A percentile compares a stretch with the other conserved stretches of the same genome.
phyloP scores from a whole-genome alignment of 73 alveolate species.

The Tetrahymena elliotti region DNA sequence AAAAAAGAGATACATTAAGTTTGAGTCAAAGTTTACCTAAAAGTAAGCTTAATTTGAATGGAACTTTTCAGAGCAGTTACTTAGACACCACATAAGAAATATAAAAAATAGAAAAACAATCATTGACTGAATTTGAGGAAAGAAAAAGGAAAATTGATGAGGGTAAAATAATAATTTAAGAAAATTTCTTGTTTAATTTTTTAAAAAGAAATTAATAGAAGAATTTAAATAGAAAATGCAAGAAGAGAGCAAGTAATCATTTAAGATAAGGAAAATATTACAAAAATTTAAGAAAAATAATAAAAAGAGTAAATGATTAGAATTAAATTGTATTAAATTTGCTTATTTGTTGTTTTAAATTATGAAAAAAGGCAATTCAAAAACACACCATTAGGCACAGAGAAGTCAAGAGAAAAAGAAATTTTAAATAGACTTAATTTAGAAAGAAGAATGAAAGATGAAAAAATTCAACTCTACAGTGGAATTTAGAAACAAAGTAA shows the following conservation, averaged over 20 bases:
- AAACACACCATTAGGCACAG: not conserved
- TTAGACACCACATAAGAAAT: not conserved
- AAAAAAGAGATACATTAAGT: not conserved
- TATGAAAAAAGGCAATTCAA: not conserved
- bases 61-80: not conserved
- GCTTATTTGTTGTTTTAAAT: not conserved
- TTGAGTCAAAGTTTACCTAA: not conserved
- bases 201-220: not conserved
- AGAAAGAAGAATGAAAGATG: not conserved
- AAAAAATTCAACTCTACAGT: not conserved
- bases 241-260: not conserved
- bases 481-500: not conserved
- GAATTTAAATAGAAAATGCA: not conserved
- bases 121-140: not conserved
- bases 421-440: not conserved
- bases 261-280: not conserved
- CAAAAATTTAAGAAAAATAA: not conserved
- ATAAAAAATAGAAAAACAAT: not conserved
- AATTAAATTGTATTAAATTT: not conserved
- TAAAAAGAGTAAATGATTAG: not conserved
- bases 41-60: not conserved
- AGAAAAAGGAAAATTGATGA: not conserved
- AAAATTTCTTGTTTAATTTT: not conserved
- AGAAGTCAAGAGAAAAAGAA: not conserved
- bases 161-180: not conserved